Percentiles rank a stretch among this genome's conserved stretches.
These are phyloP conservation scores for Sporothrix brasiliensis DNA, from an alignment of 2,329 filamentous ascomycete species.

Conservation along the genomic window DNA sequence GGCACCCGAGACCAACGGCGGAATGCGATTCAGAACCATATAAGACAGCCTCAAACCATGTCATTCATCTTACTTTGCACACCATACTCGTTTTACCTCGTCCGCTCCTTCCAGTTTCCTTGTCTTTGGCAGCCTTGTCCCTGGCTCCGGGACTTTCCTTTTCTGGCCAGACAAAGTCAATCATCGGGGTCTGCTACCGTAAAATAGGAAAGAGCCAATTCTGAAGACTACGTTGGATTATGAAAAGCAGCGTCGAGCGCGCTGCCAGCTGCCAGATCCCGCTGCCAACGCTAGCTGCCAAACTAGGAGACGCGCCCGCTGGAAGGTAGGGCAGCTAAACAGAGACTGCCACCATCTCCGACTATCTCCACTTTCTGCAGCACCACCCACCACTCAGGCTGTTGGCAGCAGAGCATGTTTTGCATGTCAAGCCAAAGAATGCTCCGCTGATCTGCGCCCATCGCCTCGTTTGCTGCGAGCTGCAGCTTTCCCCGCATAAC, in stretches of 20 bases:
- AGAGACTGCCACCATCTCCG: too few relatives aligned
- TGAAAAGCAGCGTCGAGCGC: too few relatives aligned
- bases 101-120: constrained; percentile 2
- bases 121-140: background rate
- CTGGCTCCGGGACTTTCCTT: background rate
- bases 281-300: constrained; percentile 19
- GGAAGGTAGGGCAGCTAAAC: background rate
- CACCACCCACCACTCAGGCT: background rate
- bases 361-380: constrained; percentile 5
- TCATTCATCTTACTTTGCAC: background rate
- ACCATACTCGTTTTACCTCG: background rate
- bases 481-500: constrained; percentile 26
- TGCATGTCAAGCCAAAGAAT: background rate
- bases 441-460: constrained; percentile 15
- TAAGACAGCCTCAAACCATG: background rate
- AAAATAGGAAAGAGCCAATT: too few relatives aligned
- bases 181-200: too few relatives aligned
- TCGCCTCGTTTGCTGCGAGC: background rate
- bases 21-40: constrained; percentile 7
- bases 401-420: background rate
- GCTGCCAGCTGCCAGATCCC: too few relatives aligned
- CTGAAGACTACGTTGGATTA: too few relatives aligned
- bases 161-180: too few relatives aligned
- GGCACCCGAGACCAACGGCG: constrained; percentile 1
- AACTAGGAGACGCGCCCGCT: constrained; percentile 1